Evolutionary conservation across 2,329 filamentous ascomycete species (phyloP).

Genomic region (Phoma sp.): DNA sequence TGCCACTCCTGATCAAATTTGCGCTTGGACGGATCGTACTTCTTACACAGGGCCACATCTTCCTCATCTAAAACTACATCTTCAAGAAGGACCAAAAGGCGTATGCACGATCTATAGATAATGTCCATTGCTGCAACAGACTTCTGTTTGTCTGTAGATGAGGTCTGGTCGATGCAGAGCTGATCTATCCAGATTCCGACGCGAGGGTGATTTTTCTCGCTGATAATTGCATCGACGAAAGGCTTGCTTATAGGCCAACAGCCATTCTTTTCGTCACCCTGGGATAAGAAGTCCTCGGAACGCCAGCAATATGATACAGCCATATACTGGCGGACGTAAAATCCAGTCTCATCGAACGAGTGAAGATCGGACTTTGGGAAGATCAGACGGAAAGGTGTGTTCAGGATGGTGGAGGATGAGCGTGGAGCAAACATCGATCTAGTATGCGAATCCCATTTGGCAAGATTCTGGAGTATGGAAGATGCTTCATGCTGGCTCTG

Average conservation of each 20-base stretch:
- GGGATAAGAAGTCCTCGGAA: slow-evolving; percentile 13
- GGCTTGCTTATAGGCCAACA: slow-evolving; percentile 26
- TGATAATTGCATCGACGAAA: slow-evolving; percentile 25
- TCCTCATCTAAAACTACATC: slow-evolving; percentile 19
- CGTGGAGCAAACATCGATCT: slow-evolving; percentile 13
- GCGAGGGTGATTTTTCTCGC: slow-evolving; percentile 21
- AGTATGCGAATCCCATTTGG: slow-evolving; percentile 12
- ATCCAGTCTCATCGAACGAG: slow-evolving; percentile 17
- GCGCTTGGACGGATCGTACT: neutral
- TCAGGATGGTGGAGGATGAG: slow-evolving; percentile 14
- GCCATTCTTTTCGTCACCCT: slow-evolving; percentile 15
- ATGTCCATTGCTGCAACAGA: slow-evolving; percentile 28
- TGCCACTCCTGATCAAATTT: slow-evolving; percentile 4
- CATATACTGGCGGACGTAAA: slow-evolving; percentile 25
- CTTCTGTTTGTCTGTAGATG: slow-evolving; percentile 15
- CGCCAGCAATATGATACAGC: slow-evolving; percentile 30
- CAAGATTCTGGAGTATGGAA: slow-evolving; percentile 12
- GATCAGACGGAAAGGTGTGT: slow-evolving; percentile 26
- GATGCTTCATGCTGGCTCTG: slow-evolving; percentile 8
- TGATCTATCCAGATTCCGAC: slow-evolving; percentile 31
- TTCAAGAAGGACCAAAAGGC: slow-evolving; percentile 22
- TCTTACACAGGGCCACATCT: slow-evolving; percentile 9
- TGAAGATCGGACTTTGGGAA: slow-evolving; percentile 9
- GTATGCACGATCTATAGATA: slow-evolving; percentile 25
- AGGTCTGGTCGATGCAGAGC: slow-evolving; percentile 23